Evolutionary conservation across 2,329 filamentous ascomycete species (phyloP), one percentile per base, ranked within the genome.

Genomic region (Pseudocercospora eumusae): DNA sequence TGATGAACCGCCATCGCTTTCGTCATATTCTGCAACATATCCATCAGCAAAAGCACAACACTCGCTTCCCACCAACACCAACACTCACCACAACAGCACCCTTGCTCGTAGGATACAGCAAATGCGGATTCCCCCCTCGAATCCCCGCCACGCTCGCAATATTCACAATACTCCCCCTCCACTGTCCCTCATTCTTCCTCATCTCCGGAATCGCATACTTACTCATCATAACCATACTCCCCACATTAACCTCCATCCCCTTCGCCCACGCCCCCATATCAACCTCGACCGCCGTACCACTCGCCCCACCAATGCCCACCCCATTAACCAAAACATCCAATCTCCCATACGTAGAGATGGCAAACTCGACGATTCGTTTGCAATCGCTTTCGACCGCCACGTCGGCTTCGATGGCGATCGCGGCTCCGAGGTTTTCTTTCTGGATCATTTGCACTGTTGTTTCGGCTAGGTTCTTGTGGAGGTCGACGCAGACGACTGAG

Each of bases 311-410:
- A 20, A 88, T 76, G 0, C 87, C 88, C 1, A 89, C 87, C 60
- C 85, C 86, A 69, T 89, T 89, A 36, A 89, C 77, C 0, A 89
- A 75, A 45, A 89, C 85, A 67, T 89, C 85, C 1, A 89, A 65
- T 1, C 83, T 76, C 0, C 84, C 85, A 65, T 83, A 88, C 1
- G 72, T 67, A 1, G 76, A 62, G 0, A 85, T 13, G 0, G 85
- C 80, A 0, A 71, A 60, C 0, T 78, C 58, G 64, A 79, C 76
- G 28, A 73, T 71, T 15, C 62, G 63, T 55, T 81, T 74, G 68
- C 86, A 89, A 58, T 87, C 83, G 0, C 61, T 60, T 15, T 81
- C 77, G 0, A 74, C 73, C 0, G 84, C 86, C n/a, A 88, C 84
- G 65, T 89, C 82, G 2, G 78, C 84, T 54, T 76, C 69, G 1